These are phyloP conservation scores for Thymus mandschuricus DNA, from an alignment of 257 asterid species.

Conservation along the genomic window DNA sequence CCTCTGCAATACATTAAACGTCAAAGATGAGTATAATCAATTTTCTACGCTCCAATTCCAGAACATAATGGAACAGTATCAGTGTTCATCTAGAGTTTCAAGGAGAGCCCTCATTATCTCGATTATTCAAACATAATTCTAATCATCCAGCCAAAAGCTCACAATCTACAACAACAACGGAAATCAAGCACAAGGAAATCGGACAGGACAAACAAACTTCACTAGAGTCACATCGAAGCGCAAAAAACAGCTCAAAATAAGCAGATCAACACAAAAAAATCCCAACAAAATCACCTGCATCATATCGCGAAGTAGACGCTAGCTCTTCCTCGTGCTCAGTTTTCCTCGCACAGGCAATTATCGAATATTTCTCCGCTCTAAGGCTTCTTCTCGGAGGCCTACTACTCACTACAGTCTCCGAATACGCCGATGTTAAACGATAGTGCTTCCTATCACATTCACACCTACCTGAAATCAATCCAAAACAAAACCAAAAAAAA, in stretches of 20 bases:
- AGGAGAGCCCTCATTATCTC: background rate
- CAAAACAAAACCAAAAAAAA: background rate
- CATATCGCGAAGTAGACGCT: constrained; percentile 54
- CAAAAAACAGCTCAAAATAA: constrained; percentile 1
- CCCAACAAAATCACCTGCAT: constrained; percentile 22
- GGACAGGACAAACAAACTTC: background rate
- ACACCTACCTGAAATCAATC: constrained; percentile 45
- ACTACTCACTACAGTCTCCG: constrained; percentile 7
- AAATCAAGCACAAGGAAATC: background rate
- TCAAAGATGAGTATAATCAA: constrained; percentile 6
- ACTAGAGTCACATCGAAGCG: background rate
- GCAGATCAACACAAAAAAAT: background rate
- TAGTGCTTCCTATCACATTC: constrained; percentile 34
- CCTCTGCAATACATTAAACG: background rate
- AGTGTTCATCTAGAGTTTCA: constrained; percentile 1
- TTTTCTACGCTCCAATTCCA: background rate
- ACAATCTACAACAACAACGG: constrained; percentile 1
- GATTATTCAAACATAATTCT: background rate
- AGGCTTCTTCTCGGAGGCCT: constrained; percentile 24
- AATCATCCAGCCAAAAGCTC: background rate
- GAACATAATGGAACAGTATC: background rate
- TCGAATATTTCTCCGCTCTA: constrained; percentile 29
- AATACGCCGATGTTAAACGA: constrained; percentile 14
- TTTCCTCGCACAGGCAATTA: constrained; percentile 53
- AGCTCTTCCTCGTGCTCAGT: constrained; percentile 64